Base-by-base conservation (phyloP, 306 rosid genomes). In the Vigna reflexopilosa region DNA sequence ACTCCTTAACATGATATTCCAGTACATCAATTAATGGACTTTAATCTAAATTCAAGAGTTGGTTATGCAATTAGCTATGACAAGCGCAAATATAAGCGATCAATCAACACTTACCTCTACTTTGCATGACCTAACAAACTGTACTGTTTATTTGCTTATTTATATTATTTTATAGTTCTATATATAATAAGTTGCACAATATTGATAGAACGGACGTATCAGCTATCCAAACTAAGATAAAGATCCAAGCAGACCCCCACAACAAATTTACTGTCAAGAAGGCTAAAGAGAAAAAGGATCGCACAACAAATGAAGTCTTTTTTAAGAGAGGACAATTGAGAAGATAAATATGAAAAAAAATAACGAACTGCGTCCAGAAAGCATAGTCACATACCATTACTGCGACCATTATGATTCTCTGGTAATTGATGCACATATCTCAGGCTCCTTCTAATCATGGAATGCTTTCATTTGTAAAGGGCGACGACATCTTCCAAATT, bases 361-460 rank as follows among this genome's bases (percentile, higher is more conserved):
- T 11, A 11, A 61, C 50, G 17, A 56, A 40, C 36, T 47, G 63
- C 52, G 38, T 61, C 52, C 47, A 61, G 50, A n/a, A 57, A 72
- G 19, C 50, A 63, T 64, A 7, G 50, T 65, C 56, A 32, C 79
- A 28, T 77, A 81, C 85, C 78, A 67, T 77, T 59, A 20, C 74
- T 28, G 47, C 77, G 80, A 72, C 70, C 56, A 26, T 14, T 67
- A 58, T 22, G 62, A 47, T 78, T 72, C 75, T 51, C 52, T 58
- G 65, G 56, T 68, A 59, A 67, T 26, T 62, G 78, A 72, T 77
- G 83, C 68, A 44, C 57, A 81, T 59, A 76, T 51, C 80, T 19
- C 67, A 50, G 70, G 59, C 36, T 63, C 59, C 73, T 80, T 69
- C 26, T 57, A 70, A 40, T 28, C 3, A 44, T 64, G 42, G 69